A percentile compares a stretch with the other conserved stretches of the same genome.
Conservation (phyloP, 768 basidiomycete genomes). For the Leccinum arenicola region DNA sequence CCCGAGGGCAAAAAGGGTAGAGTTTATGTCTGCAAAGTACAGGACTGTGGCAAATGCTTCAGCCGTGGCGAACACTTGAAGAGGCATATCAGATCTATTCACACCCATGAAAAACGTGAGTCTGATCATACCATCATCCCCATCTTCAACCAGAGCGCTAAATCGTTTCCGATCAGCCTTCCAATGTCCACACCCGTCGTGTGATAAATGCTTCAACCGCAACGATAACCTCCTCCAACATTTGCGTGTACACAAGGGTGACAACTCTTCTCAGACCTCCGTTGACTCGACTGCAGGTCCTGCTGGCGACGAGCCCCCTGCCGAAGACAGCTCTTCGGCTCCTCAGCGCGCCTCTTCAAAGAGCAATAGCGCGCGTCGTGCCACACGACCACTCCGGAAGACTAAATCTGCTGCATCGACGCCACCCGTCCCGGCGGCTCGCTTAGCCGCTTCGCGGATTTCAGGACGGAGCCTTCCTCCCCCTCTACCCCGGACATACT, state of each 20-base stretch:
- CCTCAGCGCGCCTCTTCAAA: slow-evolving; percentile 27
- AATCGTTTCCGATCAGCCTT: slow-evolving; percentile 51
- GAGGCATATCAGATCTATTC: slow-evolving; percentile 71
- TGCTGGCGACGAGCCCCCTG: slow-evolving; percentile 23
- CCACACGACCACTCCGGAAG: slow-evolving; percentile 32
- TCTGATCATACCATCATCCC: slow-evolving; percentile 20
- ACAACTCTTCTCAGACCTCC: slow-evolving; percentile 34
- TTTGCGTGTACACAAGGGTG: slow-evolving; percentile 61
- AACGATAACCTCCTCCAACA: slow-evolving; percentile 83
- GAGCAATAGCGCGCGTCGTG: slow-evolving; percentile 21
- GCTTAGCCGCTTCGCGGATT: slow-evolving; percentile 32
- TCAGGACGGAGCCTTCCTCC: slow-evolving; percentile 30
- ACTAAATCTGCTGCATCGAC: slow-evolving; percentile 36
- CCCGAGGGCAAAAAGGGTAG: slow-evolving; percentile 32
- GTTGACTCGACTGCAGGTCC: slow-evolving; percentile 27
- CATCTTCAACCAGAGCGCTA: slow-evolving; percentile 18
- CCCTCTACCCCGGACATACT: slow-evolving; percentile 33
- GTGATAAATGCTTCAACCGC: slow-evolving; percentile 73
- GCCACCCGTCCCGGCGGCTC: slow-evolving; percentile 33
- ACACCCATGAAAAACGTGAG: slow-evolving; percentile 78
- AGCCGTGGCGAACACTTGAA: slow-evolving; percentile 74
- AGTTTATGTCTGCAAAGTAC: slow-evolving; percentile 61
- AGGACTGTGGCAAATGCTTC: slow-evolving; percentile 72
- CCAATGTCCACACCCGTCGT: slow-evolving; percentile 63
- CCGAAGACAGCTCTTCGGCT: slow-evolving; percentile 20